Conservation (phyloP, 2,329 filamentous ascomycete species). For the Aspergillus sp. region DNA sequence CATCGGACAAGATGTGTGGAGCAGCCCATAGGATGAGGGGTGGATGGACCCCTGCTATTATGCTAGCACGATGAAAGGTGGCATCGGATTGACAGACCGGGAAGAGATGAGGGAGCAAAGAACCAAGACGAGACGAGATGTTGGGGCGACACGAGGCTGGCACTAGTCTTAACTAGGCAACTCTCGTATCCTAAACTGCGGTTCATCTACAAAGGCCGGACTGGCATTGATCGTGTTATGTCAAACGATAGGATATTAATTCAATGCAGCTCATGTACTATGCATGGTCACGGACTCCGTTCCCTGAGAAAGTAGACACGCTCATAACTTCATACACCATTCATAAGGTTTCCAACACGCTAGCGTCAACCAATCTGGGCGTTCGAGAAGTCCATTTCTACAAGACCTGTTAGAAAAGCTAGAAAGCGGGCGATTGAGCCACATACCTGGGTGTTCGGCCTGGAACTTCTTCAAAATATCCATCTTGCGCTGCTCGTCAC, state of each 20-base stretch:
- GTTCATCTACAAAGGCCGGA: too few species aligned
- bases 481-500: slow-evolving; percentile 92
- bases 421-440: not conserved
- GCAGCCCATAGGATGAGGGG: not conserved
- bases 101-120: not conserved
- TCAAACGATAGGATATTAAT: not conserved
- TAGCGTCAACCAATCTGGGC: slow-evolving; percentile 56
- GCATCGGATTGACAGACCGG: not conserved
- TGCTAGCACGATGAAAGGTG: not conserved
- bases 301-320: not conserved
- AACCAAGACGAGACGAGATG: not conserved
- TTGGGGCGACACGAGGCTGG: not conserved
- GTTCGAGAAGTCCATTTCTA: slow-evolving; percentile 68
- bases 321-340: slow-evolving; percentile 24
- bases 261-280: not conserved
- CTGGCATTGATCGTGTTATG: not conserved
- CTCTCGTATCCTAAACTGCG: slow-evolving; percentile 19
- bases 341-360: not conserved
- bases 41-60: not conserved
- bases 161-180: slow-evolving; percentile 21
- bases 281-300: not conserved
- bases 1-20: not conserved
- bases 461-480: slow-evolving; percentile 94
- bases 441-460: slow-evolving; percentile 63
- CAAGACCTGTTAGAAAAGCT: slow-evolving; percentile 3